Evolutionary conservation across 345 rosid species (phyloP), one percentile per base, ranked within the genome.

Genomic region (Schrenkiella parvula): DNA sequence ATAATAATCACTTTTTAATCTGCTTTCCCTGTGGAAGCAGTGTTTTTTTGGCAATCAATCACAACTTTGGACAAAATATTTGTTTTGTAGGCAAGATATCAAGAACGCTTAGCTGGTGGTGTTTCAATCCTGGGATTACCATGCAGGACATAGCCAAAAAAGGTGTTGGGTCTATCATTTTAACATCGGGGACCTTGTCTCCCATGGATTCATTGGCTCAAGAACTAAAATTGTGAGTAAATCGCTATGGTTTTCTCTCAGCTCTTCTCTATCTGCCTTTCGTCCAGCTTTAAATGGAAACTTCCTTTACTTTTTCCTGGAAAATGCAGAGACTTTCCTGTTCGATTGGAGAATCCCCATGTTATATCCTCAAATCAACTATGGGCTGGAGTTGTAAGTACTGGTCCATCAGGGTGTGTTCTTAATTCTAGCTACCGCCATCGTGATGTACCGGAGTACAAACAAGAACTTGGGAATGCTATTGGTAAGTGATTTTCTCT

Each of bases 61-160:
- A 62, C 53, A n/a, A 15, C 19, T 39, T 19, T 25, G 32, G 18
- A 53, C 18, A 21, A 47, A 56, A 9, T 26, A 73, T 47, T 73
- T 34, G 32, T 66, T 59, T 64, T 89, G 80, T 80, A 91, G 99
- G 91, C 72, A 89, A 84, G 82, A 67, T 82, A 80, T 88, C 90
- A 42, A 88, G 99, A 79, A 88, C 82, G 17, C 87, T 95, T 63
- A 86, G 99, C 72, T 95, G 99, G 97, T 95, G 99, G 99, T 95
- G 99, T 81, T 95, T 95, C 82, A 95, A 84, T 87, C 99, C 99
- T 59, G 99, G 97, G 74, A 77, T 91, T 70, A 88, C 97, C 34
- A 89, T 95, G 99, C 86, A 85, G 83, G 91, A 84, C 72, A 84
- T 95, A 71, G 77, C 89, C 28, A 73, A 68, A 65, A 51, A 84